phyloP scores from a whole-genome alignment of 2,329 filamentous ascomycete genomes.

The Arachnomyces sp. region DNA sequence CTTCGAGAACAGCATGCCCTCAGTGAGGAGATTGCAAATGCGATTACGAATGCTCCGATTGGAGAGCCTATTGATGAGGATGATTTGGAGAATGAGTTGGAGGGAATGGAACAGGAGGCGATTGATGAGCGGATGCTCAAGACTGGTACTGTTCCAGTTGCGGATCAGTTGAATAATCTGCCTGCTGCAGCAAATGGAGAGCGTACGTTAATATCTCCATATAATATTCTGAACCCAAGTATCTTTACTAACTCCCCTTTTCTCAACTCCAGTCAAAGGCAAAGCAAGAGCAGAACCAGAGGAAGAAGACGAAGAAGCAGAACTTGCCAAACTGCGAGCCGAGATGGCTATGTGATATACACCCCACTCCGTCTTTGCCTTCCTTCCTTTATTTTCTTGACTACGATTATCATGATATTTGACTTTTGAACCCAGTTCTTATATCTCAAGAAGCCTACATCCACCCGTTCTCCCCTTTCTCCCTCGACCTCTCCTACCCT shows the following conservation, averaged over 20 bases:
- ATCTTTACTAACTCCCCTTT: background rate
- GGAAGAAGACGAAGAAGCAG: constrained; percentile 93
- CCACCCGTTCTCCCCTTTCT: no score
- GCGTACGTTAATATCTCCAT: constrained; percentile 48
- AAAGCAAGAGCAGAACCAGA: constrained; percentile 46
- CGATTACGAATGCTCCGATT: constrained; percentile 64
- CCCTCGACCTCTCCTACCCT: no score
- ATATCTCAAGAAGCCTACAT: no score
- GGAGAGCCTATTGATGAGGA: constrained; percentile 70
- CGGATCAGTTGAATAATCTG: constrained; percentile 67
- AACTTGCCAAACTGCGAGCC: constrained; percentile 83
- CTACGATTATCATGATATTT: background rate
- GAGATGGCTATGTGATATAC: constrained; percentile 83
- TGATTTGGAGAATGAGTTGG: constrained; percentile 79
- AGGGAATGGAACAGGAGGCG: constrained; percentile 79
- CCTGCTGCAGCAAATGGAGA: constrained; percentile 67
- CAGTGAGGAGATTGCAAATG: constrained; percentile 83
- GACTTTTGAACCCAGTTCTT: no score
- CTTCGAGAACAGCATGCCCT: constrained; percentile 86
- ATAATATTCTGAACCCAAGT: background rate
- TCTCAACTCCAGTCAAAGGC: constrained; percentile 31
- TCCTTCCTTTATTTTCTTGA: background rate
- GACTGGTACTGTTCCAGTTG: constrained; percentile 74
- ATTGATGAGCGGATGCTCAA: constrained; percentile 91
- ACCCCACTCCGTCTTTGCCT: background rate